A percentile compares a stretch with the other conserved stretches of the same genome.
phyloP scores from a whole-genome alignment of 768 basidiomycete genomes.

The Leccinum imitatum region DNA sequence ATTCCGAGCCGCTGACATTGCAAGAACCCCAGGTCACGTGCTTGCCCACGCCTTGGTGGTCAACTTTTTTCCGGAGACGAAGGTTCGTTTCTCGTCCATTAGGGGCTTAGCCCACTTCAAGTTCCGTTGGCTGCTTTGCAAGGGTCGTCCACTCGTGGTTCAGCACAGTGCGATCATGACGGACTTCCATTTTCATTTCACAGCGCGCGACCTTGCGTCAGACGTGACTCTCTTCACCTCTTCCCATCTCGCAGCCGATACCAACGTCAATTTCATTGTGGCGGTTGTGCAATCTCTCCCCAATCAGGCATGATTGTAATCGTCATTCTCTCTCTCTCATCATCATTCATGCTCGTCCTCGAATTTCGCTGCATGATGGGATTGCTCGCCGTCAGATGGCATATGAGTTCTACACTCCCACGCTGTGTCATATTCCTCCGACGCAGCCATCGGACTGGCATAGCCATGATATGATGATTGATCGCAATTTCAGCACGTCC shows the following conservation, averaged over 20 bases:
- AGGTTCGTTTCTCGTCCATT: background rate
- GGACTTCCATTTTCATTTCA: slow-evolving; percentile 24
- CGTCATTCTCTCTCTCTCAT: background rate
- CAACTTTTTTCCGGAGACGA: background rate
- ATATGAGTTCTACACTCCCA: background rate
- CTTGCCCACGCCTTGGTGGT: background rate
- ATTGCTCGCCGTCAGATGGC: background rate
- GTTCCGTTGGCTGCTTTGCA: slow-evolving; percentile 13
- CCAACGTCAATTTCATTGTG: slow-evolving; percentile 6
- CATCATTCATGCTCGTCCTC: background rate
- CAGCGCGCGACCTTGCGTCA: slow-evolving; percentile 10
- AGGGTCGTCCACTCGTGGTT: slow-evolving; percentile 15
- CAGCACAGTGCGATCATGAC: slow-evolving; percentile 9
- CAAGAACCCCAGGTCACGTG: slow-evolving; percentile 21
- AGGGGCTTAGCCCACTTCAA: slow-evolving; percentile 12
- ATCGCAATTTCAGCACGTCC: background rate
- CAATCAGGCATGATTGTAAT: slow-evolving; percentile 8
- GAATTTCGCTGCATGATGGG: background rate
- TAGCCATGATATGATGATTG: background rate
- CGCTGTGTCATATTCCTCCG: background rate
- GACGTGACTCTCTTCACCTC: background rate
- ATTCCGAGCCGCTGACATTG: slow-evolving; percentile 20
- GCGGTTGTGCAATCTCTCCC: background rate
- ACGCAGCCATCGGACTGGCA: background rate
- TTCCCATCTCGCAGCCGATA: slow-evolving; percentile 19